Conservation (phyloP, 2,329 filamentous ascomycete genomes). For the Cladosporium oxysporum region DNA sequence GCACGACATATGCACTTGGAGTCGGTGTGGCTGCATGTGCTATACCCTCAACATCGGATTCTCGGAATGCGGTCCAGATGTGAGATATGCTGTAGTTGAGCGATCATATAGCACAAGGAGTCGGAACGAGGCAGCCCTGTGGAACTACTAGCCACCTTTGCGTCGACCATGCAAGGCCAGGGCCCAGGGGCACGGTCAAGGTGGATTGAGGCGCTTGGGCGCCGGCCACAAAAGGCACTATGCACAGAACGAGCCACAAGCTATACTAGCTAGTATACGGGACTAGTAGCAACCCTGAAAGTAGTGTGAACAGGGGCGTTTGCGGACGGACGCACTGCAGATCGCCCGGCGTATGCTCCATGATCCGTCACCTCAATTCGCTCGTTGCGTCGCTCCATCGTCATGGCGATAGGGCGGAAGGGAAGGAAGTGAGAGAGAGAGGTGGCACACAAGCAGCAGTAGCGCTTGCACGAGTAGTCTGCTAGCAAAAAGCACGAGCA, state of each 20-base stretch:
- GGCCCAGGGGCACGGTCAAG: conserved; percentile 1
- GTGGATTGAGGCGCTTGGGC: conserved; percentile 3
- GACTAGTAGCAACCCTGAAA: conserved; percentile 1
- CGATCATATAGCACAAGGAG: conserved; percentile 16
- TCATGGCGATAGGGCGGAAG: conserved; percentile 19
- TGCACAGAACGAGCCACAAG: not conserved
- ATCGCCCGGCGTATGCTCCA: not conserved
- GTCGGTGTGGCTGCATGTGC: conserved; percentile 15
- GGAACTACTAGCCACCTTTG: not conserved
- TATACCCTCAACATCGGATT: not conserved
- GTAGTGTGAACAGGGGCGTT: conserved; percentile 11
- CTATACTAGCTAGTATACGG: not conserved
- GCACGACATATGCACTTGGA: not conserved
- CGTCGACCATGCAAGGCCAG: not conserved
- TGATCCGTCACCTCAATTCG: not conserved
- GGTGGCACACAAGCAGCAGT: not conserved
- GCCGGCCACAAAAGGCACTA: not conserved
- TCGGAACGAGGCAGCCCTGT: not conserved
- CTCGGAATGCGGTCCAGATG: not conserved
- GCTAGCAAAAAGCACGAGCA: conserved; percentile 2
- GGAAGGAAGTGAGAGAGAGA: not conserved
- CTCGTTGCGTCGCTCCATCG: not conserved
- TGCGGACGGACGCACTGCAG: conserved; percentile 13
- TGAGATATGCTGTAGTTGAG: not conserved
- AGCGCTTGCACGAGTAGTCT: conserved; percentile 6